These are phyloP conservation scores for Lentinula edodes DNA, from an alignment of 768 basidiomycete genomes.

Conservation along the genomic window DNA sequence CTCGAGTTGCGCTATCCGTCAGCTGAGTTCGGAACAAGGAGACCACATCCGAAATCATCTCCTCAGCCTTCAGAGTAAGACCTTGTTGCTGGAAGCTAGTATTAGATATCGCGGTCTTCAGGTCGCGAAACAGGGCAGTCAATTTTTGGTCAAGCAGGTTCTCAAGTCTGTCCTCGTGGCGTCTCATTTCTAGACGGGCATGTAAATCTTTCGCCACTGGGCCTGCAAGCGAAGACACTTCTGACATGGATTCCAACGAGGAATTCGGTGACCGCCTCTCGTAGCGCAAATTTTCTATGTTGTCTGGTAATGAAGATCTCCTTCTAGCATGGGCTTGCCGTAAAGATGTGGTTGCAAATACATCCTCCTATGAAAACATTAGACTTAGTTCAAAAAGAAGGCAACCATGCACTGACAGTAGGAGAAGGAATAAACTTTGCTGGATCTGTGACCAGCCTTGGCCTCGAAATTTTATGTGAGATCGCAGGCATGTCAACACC, in stretches of 20 bases:
- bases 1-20: conserved; percentile 53
- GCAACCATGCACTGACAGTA: not conserved
- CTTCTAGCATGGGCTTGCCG: conserved; percentile 31
- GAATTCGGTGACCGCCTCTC: not conserved
- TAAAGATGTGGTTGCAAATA: conserved; percentile 31
- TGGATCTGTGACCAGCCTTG: conserved; percentile 54
- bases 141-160: conserved; percentile 69
- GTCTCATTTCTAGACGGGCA: conserved; percentile 52
- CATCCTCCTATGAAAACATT: conserved; percentile 22
- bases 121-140: conserved; percentile 38
- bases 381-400: not conserved
- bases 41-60: conserved; percentile 61
- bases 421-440: conserved; percentile 21
- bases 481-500: conserved; percentile 62
- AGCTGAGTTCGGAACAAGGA: conserved; percentile 64
- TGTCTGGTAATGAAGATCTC: conserved; percentile 52
- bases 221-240: conserved; percentile 24
- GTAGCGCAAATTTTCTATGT: conserved; percentile 5
- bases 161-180: conserved; percentile 56
- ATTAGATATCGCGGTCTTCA: conserved; percentile 16
- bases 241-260: conserved; percentile 1
- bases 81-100: conserved; percentile 18
- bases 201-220: conserved; percentile 37
- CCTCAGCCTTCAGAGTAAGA: conserved; percentile 46
- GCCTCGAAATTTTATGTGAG: conserved; percentile 51